Conservation (phyloP, 352 stramenopile species). For the Thraustochytrium sp. region DNA sequence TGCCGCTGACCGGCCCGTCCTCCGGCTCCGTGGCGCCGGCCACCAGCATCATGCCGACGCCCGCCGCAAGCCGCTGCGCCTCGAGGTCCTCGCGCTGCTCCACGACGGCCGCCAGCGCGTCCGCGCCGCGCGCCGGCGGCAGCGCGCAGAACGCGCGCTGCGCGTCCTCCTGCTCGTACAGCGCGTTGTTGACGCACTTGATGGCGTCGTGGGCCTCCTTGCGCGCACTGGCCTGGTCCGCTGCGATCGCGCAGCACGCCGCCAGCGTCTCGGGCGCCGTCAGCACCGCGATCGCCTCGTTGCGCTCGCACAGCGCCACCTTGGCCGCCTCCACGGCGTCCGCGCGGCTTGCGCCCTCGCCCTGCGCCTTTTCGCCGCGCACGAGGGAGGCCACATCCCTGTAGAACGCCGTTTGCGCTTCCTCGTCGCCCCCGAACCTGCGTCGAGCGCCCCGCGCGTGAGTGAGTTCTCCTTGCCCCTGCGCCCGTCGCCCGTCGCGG, state of each 20-base stretch:
- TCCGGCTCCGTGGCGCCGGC: not conserved
- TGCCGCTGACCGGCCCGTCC: not conserved
- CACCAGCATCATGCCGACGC: not conserved
- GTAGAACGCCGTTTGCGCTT: too few relatives aligned
- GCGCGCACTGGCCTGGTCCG: not conserved
- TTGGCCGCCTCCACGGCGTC: not conserved
- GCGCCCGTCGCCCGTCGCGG: too few relatives aligned
- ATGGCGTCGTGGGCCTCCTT: not conserved
- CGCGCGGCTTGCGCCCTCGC: not conserved
- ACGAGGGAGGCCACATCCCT: too few relatives aligned
- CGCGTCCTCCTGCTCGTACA: not conserved
- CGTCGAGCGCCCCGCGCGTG: too few relatives aligned
- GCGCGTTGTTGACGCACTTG: constrained; percentile 34
- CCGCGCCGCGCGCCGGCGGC: not conserved
- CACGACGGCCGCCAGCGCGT: not conserved
- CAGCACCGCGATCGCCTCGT: not conserved
- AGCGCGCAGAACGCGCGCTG: not conserved
- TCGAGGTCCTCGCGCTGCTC: not conserved
- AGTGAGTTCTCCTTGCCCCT: too few relatives aligned
- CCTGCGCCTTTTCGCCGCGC: not conserved
- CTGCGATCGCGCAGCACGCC: not conserved
- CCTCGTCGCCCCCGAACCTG: too few relatives aligned
- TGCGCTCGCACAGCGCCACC: constrained; percentile 13
- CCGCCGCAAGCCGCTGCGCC: not conserved
- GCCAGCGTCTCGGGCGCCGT: not conserved